Base-by-base conservation (phyloP, 208 protist genomes). In the Trichomonas gallinae region DNA sequence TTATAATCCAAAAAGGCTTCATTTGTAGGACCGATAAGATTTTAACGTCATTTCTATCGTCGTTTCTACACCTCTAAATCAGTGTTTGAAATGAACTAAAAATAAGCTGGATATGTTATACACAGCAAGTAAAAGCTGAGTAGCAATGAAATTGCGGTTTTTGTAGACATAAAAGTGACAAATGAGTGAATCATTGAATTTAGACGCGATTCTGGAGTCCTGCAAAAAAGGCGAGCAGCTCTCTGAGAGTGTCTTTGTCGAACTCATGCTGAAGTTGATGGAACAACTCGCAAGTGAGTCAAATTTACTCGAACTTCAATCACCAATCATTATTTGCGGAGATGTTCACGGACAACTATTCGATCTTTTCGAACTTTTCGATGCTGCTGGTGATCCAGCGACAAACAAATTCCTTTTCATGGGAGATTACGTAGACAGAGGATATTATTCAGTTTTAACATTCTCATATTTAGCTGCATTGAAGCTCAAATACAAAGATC, bases 401-500 rank as follows among this genome's bases (percentile, higher is more conserved):
- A 44, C 13, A 44, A 10, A 82, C 2, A 46, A 81, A 48, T 96
- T 82, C 36, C 36, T 96, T 42, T 96, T 96, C 36, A 96, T 96
- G 93, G 93, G 93, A 44, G 93, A 96, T 96, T 96, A 82, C 42
- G 49, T 96, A 10, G 51, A 96, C 72, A 8, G 93, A 23, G 93
- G 93, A 31, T 26, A 40, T 45, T 81, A 51, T 81, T 82, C 49
- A 82, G 49, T 81, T 36, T 26, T 81, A 4, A 96, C 93, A 31
- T 96, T 96, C 31, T 46, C 51, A 46, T 96, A 83, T 45, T 44
- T 96, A 46, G 34, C 38, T 2, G 93, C 93, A n/a, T 38, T 96
- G 10, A 96, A 96, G 38, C n/a, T 97, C 26, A 36, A 82, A 82
- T 99, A 99, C 48, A 98, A 98, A 46, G 97, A 98, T 48, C 97